phyloP scores from a whole-genome alignment of 169 alveolate genomes.

The Eimeria tenella region DNA sequence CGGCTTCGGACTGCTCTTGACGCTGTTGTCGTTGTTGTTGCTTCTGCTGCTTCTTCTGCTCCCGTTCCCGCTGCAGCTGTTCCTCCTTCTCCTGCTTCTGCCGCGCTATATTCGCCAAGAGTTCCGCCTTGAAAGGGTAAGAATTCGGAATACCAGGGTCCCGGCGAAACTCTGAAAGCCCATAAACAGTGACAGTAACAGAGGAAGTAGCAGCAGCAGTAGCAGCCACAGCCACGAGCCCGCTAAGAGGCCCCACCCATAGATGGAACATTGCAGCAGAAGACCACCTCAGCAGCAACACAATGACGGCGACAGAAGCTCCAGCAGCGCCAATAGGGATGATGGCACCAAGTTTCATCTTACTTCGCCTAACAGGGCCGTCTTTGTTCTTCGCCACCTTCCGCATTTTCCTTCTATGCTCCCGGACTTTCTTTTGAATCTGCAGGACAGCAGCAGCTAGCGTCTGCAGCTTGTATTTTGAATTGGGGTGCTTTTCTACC shows the following conservation, averaged over 20 bases:
- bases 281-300: neutral
- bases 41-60: conserved; percentile 80
- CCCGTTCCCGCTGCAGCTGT: conserved; percentile 82
- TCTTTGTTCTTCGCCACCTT: conserved; percentile 89
- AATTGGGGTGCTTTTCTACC: neutral
- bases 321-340: neutral
- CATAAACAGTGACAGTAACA: conserved; percentile 5
- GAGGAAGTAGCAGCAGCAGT: conserved; percentile 9
- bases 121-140: conserved; percentile 88
- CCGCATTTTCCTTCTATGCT: conserved; percentile 88
- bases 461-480: neutral
- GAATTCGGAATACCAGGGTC: conserved; percentile 91
- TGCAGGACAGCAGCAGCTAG: conserved; percentile 79
- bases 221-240: neutral
- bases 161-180: conserved; percentile 79
- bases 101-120: conserved; percentile 80
- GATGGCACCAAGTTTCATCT: neutral
- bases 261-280: neutral
- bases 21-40: conserved; percentile 65
- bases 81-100: conserved; percentile 86
- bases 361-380: conserved; percentile 73
- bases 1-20: conserved; percentile 7
- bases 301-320: neutral
- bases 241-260: neutral
- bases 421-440: conserved; percentile 90